Percentiles rank a stretch among this genome's conserved stretches.
Conservation (phyloP, 2,329 filamentous ascomycete species). For the Cytospora piceicola region DNA sequence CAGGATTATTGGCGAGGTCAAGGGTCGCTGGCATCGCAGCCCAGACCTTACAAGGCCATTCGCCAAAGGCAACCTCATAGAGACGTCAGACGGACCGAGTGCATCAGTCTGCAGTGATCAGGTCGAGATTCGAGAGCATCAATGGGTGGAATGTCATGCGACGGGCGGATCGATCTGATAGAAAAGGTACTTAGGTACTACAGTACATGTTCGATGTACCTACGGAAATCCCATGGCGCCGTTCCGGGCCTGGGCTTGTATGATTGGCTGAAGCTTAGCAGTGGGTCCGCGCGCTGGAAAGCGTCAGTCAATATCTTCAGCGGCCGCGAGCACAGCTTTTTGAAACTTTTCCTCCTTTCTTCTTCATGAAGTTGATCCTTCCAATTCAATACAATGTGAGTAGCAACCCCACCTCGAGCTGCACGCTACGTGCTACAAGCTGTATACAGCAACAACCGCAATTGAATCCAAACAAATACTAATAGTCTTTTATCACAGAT, state of each 20-base stretch:
- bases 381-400: slow-evolving; percentile 98
- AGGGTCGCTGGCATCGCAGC: slow-evolving; percentile 4
- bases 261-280: slow-evolving; percentile 10
- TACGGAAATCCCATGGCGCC: slow-evolving; percentile 14
- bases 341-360: slow-evolving; percentile 48
- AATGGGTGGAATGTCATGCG: slow-evolving; percentile 15
- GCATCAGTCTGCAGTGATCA: slow-evolving; percentile 5
- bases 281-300: slow-evolving; percentile 16
- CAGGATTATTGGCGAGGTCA: not conserved
- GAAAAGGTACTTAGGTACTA: slow-evolving; percentile 20
- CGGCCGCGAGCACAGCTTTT: slow-evolving; percentile 34
- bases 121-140: not conserved
- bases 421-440: not conserved
- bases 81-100: not conserved
- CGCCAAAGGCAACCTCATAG: slow-evolving; percentile 22
- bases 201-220: slow-evolving; percentile 20
- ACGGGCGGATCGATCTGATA: slow-evolving; percentile 1
- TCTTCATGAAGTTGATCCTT: slow-evolving; percentile 72
- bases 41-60: slow-evolving; percentile 19
- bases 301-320: slow-evolving; percentile 26
- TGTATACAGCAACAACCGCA: not conserved
- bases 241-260: not conserved
- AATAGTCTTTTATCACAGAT: slow-evolving; percentile 60
- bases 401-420: slow-evolving; percentile 37
- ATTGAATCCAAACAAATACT: slow-evolving; percentile 37